Conservation (phyloP, 2,329 filamentous ascomycete genomes). For the Trichoderma brevicompactum region DNA sequence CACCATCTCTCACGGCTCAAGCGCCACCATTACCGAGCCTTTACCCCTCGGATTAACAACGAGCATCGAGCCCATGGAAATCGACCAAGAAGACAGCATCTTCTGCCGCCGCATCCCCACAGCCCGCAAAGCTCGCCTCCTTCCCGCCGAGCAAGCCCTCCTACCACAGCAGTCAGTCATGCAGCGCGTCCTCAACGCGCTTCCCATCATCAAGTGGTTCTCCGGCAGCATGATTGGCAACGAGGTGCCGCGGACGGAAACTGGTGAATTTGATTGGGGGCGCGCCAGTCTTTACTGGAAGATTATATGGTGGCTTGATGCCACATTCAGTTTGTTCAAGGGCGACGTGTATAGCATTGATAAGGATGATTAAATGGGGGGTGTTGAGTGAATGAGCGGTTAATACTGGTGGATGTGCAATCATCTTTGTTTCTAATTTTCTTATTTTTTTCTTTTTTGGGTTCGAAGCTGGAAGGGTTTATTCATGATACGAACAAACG, state of each 20-base stretch:
- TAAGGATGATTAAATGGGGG: constrained; percentile 57
- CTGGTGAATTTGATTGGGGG: constrained; percentile 78
- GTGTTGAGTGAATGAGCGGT: neutral
- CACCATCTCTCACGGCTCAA: constrained; percentile 48
- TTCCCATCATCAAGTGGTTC: constrained; percentile 75
- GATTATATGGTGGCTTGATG: constrained; percentile 66
- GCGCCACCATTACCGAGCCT: constrained; percentile 50
- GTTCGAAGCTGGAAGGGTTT: constrained; percentile 8
- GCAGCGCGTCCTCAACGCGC: constrained; percentile 65
- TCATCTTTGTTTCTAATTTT: neutral
- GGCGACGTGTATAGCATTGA: constrained; percentile 61
- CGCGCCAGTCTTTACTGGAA: constrained; percentile 70
- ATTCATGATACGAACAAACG: neutral
- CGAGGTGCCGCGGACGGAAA: constrained; percentile 72
- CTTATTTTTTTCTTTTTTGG: neutral
- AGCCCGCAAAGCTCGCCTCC: constrained; percentile 66
- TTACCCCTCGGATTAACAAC: constrained; percentile 30
- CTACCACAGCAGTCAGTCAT: constrained; percentile 68
- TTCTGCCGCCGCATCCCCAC: constrained; percentile 68
- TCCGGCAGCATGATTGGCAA: constrained; percentile 74
- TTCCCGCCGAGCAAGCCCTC: constrained; percentile 71
- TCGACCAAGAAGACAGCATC: constrained; percentile 44
- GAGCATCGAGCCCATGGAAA: constrained; percentile 39
- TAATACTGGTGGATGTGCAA: neutral
- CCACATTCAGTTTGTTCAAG: constrained; percentile 61